A percentile compares a stretch with the other conserved stretches of the same genome.
These are phyloP conservation scores for Xylariaceae sp. DNA, from an alignment of 2,329 filamentous ascomycete species.

Conservation along the genomic window DNA sequence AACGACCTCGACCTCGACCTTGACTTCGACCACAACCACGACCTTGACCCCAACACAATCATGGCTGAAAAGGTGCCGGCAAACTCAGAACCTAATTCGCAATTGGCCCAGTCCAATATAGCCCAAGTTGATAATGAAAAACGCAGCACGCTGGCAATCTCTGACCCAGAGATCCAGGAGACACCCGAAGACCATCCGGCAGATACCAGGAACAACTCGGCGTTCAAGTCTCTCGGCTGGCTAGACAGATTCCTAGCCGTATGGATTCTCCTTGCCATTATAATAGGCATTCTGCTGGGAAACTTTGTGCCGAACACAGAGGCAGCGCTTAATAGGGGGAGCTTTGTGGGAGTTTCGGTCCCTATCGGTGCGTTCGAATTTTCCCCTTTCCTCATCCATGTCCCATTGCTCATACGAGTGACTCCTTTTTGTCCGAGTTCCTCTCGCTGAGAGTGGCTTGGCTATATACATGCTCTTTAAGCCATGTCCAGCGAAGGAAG, in stretches of 20 bases:
- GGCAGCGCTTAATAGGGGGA: constrained; percentile 59
- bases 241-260: constrained; percentile 60
- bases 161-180: constrained; percentile 15
- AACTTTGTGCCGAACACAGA: constrained; percentile 65
- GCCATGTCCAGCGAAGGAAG: not conserved
- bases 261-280: constrained; percentile 77
- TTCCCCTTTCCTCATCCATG: not conserved
- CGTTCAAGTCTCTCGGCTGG: constrained; percentile 50
- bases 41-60: not conserved
- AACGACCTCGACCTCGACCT: not conserved
- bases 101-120: not conserved
- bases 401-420: not conserved
- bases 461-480: not conserved
- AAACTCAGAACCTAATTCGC: not conserved
- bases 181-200: not conserved
- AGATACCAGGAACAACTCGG: constrained; percentile 30
- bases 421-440: not conserved
- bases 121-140: constrained; percentile 4
- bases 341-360: constrained; percentile 54
- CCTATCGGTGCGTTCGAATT: constrained; percentile 24
- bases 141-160: not conserved
- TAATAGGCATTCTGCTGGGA: constrained; percentile 66
- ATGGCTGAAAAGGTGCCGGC: constrained; percentile 1
- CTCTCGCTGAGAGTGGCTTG: not conserved
- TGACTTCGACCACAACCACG: not conserved